These are phyloP conservation scores for Casuarina cunninghamiana DNA, from an alignment of 306 rosid genomes.

Conservation along the genomic window DNA sequence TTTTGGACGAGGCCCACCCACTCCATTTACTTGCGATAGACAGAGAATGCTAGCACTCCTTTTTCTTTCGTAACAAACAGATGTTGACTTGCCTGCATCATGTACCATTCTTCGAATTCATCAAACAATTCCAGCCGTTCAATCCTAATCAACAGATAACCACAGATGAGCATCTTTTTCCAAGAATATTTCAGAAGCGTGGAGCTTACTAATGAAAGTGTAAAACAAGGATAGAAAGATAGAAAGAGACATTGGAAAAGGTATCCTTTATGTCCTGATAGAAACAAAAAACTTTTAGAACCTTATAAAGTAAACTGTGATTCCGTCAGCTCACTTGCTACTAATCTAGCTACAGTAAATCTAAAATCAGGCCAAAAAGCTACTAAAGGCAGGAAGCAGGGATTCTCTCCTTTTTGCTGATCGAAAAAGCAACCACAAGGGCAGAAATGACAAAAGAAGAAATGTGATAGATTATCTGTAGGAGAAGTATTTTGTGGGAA, in stretches of 20 bases:
- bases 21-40: conserved; percentile 16
- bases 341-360: neutral
- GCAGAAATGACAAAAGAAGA: conserved; percentile 1
- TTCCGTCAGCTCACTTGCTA: conserved; percentile 28
- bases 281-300: conserved; percentile 28
- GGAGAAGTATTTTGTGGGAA: neutral
- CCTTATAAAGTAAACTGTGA: conserved; percentile 23
- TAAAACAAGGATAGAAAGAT: conserved; percentile 16
- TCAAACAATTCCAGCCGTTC: conserved; percentile 93
- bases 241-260: conserved; percentile 10
- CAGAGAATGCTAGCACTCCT: conserved; percentile 20
- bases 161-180: conserved; percentile 39
- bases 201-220: conserved; percentile 32
- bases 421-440: neutral
- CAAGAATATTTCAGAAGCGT: conserved; percentile 23
- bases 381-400: conserved; percentile 12
- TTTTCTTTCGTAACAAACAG: conserved; percentile 23
- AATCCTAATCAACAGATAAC: conserved; percentile 52
- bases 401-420: neutral
- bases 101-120: conserved; percentile 98
- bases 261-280: conserved; percentile 15
- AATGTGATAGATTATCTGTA: neutral
- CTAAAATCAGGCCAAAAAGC: conserved; percentile 13
- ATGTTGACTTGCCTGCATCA: conserved; percentile 83
- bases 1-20: conserved; percentile 11